Base-by-base conservation (phyloP, 306 rosid genomes). In the Leucaena leucocephala region DNA sequence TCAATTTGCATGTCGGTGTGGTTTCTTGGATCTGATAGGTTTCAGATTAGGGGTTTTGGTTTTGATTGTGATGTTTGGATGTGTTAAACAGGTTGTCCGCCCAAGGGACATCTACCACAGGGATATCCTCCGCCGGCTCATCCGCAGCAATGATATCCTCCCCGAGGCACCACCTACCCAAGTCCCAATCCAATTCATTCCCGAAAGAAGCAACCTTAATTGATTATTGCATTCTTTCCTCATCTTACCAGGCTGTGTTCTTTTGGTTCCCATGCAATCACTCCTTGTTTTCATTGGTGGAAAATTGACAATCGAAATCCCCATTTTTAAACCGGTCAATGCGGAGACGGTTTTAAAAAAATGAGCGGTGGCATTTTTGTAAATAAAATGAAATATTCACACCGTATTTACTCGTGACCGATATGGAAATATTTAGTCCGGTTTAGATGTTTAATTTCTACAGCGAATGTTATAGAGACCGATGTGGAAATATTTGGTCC, bases 41-140 rank as follows among this genome's bases (percentile, higher is more conserved):
- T 44, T 22, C 13, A 5, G 57, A 8, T 45, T 40, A 19, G 72
- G 83, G 54, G 49, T 36, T 67, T 4, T 8, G 27, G 77, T 42
- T 35, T 17, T 8, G 17, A 12, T 71, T 73, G 1, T 44, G 57
- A 16, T 36, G 22, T 35, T 52, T 44, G 39, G n/a, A 68, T 68
- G 4, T 21, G 7, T 48, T 2, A 2, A 38, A 40, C 49, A 95
- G 98, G 98, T 84, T 95, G 91, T 83, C 98, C 98, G 3, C 86
- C 89, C 16, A 91, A 82, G 44, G 85, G 92, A 15, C 88, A 90
- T 55, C 90, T 88, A 3, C 90, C 76, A 5, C 92, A 78, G 42
- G 97, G 94, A 3, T 94, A 92, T 81, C 83, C 98, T 2, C 97
- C 97, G 0, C 89, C 72, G 66, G 84, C 81, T 3, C 90, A 94